Percentiles rank a stretch among this genome's conserved stretches.
phyloP scores from a whole-genome alignment of 2,329 filamentous ascomycete genomes.

The Fusarium equiseti region DNA sequence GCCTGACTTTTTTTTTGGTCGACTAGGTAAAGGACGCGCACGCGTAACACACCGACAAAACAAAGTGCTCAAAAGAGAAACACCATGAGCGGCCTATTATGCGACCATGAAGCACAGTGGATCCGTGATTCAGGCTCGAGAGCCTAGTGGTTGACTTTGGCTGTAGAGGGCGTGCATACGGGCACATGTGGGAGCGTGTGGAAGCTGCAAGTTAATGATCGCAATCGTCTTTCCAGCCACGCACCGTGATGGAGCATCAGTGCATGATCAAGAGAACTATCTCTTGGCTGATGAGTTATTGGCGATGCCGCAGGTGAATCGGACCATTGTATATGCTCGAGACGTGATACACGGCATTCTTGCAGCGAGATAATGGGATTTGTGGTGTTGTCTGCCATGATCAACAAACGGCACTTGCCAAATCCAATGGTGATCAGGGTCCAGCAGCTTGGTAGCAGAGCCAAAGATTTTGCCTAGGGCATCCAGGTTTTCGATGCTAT shows the following conservation, averaged over 20 bases:
- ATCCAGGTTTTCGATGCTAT: conserved; percentile 1
- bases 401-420: conserved; percentile 27
- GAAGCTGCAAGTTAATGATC: conserved; percentile 33
- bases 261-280: conserved; percentile 35
- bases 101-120: conserved; percentile 54
- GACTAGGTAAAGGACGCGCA: conserved; percentile 46
- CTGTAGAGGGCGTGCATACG: conserved; percentile 36
- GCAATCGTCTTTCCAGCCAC: conserved; percentile 44
- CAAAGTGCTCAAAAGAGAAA: conserved; percentile 45
- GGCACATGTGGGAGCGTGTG: conserved; percentile 40
- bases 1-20: conserved; percentile 34
- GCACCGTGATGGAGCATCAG: conserved; percentile 35
- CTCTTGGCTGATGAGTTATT: conserved; percentile 36
- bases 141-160: conserved; percentile 44
- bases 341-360: conserved; percentile 32
- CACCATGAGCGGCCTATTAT: conserved; percentile 50
- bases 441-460: conserved; percentile 1
- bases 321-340: conserved; percentile 32
- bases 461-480: conserved; percentile 5
- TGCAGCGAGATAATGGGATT: conserved; percentile 18
- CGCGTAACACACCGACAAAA: conserved; percentile 55
- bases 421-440: conserved; percentile 20
- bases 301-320: conserved; percentile 40
- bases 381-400: conserved; percentile 31
- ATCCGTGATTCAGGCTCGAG: conserved; percentile 46